Evolutionary conservation across 257 asterid genomes (phyloP).

Genomic region (Plectranthus barbatus): DNA sequence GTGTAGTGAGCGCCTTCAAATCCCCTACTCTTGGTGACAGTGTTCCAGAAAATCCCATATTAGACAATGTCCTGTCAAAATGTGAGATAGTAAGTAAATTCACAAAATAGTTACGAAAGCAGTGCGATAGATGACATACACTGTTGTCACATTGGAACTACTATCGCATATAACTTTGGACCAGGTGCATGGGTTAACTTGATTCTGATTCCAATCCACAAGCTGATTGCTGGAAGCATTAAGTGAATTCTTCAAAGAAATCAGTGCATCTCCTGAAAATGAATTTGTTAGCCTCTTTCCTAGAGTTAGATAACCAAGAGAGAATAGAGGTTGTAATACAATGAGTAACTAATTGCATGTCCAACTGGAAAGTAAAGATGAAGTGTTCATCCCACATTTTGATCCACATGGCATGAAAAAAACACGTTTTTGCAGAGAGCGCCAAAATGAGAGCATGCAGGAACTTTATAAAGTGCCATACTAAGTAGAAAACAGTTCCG

Average conservation of each 20-base stretch:
- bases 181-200: constrained; percentile 95
- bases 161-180: constrained; percentile 64
- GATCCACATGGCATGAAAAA: no score
- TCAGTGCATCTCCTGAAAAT: constrained; percentile 65
- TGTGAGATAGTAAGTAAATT: constrained; percentile 1
- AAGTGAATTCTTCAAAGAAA: constrained; percentile 49
- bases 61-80: constrained; percentile 68
- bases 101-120: not conserved
- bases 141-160: constrained; percentile 42
- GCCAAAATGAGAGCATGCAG: no score
- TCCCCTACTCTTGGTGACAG: constrained; percentile 64
- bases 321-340: not conserved
- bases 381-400: no score
- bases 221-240: constrained; percentile 67
- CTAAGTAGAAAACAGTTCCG: no score
- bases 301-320: not conserved
- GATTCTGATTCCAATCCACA: constrained; percentile 67
- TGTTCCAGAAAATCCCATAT: constrained; percentile 85
- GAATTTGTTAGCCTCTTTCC: not conserved
- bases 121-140: constrained; percentile 25
- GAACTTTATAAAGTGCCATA: no score
- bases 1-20: constrained; percentile 52
- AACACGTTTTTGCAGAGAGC: not conserved
- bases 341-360: not conserved
- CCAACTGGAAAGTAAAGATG: not conserved